Percentiles rank a stretch among this genome's conserved stretches.
phyloP scores from a whole-genome alignment of 805 yeast species.

The Candida schatavii region DNA sequence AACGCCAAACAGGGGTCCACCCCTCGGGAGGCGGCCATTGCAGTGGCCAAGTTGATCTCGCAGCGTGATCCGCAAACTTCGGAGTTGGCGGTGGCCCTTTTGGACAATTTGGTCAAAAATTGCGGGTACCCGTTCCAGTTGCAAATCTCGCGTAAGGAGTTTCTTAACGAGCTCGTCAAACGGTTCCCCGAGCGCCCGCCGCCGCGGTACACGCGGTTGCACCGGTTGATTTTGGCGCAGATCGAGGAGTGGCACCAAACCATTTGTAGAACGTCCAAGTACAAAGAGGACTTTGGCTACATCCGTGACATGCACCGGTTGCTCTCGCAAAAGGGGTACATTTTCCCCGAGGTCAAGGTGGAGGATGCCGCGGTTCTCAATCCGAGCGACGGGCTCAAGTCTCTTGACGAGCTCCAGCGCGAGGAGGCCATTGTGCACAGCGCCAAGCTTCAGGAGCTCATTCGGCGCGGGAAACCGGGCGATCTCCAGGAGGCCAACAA shows the following conservation, averaged over 20 bases:
- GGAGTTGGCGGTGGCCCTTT: constrained; percentile 74
- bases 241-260: constrained; percentile 98
- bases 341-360: constrained; percentile 85
- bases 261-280: constrained; percentile 81
- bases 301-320: constrained; percentile 95
- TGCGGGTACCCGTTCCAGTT: constrained; percentile 97
- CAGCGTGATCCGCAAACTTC: constrained; percentile 81
- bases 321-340: constrained; percentile 84
- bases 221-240: constrained; percentile 79
- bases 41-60: constrained; percentile 78
- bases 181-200: constrained; percentile 96
- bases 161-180: constrained; percentile 87
- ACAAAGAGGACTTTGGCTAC: constrained; percentile 88
- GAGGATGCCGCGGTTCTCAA: constrained; percentile 88
- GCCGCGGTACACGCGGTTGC: constrained; percentile 74
- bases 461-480: constrained; percentile 92
- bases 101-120: constrained; percentile 92
- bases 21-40: constrained; percentile 89
- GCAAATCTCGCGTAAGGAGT: constrained; percentile 92
- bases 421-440: constrained; percentile 92
- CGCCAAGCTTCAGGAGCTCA: constrained; percentile 92
- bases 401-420: constrained; percentile 84
- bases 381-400: constrained; percentile 82
- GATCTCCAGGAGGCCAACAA: constrained; percentile 96
- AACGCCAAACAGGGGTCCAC: constrained; percentile 88